Evolutionary conservation across 371 early-diverging fungal genomes (phyloP).

Genomic region (Zychaea mexicana): DNA sequence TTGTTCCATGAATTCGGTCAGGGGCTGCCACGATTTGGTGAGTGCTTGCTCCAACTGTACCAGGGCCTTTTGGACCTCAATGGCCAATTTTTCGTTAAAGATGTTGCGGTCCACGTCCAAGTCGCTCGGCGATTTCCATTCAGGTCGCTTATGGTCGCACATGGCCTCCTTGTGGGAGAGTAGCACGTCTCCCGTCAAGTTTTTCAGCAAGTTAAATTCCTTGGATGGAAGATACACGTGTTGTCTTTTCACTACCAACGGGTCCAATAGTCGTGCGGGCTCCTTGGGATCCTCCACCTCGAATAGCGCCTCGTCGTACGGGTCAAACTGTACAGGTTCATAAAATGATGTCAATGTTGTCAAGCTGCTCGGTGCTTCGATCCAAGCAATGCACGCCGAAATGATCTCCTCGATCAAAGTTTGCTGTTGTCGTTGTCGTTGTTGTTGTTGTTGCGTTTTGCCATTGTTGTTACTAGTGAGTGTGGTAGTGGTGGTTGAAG

Average conservation of each 20-base stretch:
- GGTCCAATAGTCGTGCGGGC: constrained; percentile 60
- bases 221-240: constrained; percentile 62
- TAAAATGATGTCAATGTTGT: constrained; percentile 34
- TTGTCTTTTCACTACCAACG: constrained; percentile 55
- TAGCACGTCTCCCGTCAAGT: constrained; percentile 67
- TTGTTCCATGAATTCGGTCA: constrained; percentile 40
- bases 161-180: constrained; percentile 69
- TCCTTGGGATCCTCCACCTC: constrained; percentile 57
- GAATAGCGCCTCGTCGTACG: constrained; percentile 52
- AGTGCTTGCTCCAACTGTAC: constrained; percentile 31
- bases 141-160: constrained; percentile 69
- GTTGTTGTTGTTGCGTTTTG: not conserved
- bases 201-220: constrained; percentile 64
- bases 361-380: constrained; percentile 28
- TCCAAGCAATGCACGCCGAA: constrained; percentile 33
- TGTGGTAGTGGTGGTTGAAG: too few relatives aligned
- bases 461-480: too few relatives aligned
- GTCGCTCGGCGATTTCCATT: constrained; percentile 68
- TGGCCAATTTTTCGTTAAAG: constrained; percentile 58
- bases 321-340: constrained; percentile 44
- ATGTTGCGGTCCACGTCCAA: constrained; percentile 69
- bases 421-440: not conserved
- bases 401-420: constrained; percentile 16
- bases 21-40: constrained; percentile 41
- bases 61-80: constrained; percentile 33